These are phyloP conservation scores for Candida succiphila DNA, from an alignment of 805 yeast genomes.

Conservation along the genomic window DNA sequence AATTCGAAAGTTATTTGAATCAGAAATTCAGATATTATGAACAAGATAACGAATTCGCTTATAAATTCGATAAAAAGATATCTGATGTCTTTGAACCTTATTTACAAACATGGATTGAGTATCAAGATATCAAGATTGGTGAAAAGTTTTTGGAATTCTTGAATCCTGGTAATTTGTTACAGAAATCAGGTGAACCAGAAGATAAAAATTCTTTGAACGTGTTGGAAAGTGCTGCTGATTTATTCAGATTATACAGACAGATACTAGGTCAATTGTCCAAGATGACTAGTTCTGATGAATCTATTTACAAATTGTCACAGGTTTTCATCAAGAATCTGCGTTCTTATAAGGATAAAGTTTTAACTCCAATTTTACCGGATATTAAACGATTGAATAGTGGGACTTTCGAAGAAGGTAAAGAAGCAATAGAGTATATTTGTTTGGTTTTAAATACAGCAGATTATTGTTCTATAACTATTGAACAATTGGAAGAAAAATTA, in stretches of 20 bases:
- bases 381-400: slow-evolving; percentile 16
- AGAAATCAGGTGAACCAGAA: slow-evolving; percentile 22
- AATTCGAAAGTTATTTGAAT: slow-evolving; percentile 70
- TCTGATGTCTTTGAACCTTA: slow-evolving; percentile 79
- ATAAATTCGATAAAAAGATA: slow-evolving; percentile 30
- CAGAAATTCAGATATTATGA: slow-evolving; percentile 43
- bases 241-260: slow-evolving; percentile 70
- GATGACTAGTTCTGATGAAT: slow-evolving; percentile 34
- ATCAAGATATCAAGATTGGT: slow-evolving; percentile 61
- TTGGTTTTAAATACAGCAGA: slow-evolving; percentile 82
- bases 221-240: slow-evolving; percentile 77
- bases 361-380: slow-evolving; percentile 39
- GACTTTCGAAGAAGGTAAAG: slow-evolving; percentile 32
- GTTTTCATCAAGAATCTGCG: slow-evolving; percentile 59
- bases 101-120: slow-evolving; percentile 73
- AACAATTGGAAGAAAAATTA: slow-evolving; percentile 62
- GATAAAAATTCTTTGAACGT: slow-evolving; percentile 44
- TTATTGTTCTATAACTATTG: slow-evolving; percentile 70
- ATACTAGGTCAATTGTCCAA: slow-evolving; percentile 63
- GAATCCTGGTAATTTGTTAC: slow-evolving; percentile 42
- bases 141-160: slow-evolving; percentile 56
- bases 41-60: slow-evolving; percentile 14
- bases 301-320: slow-evolving; percentile 39
- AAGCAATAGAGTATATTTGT: slow-evolving; percentile 57
- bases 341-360: slow-evolving; percentile 44